Base-by-base conservation (phyloP, 2,329 filamentous ascomycete species). In the Phyllosticta paracitricarpa region DNA sequence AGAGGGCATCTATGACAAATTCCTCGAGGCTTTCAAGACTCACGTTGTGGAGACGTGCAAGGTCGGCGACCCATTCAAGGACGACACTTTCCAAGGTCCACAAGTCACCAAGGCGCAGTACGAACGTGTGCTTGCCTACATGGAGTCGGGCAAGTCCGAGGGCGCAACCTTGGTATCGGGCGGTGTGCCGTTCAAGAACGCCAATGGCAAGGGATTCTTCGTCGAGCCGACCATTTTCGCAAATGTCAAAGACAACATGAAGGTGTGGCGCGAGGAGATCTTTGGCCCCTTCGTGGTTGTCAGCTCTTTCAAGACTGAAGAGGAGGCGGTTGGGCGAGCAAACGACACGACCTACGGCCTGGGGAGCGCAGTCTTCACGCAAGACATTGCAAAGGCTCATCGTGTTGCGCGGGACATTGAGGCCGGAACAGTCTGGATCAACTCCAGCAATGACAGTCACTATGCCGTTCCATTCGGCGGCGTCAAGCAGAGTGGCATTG, bases 81-180 rank as follows among this genome's bases (percentile, higher is more conserved):
- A 62, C 48, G 74, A 74, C 52, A 76, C 79, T 53, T 69, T 82
- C 51, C 78, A 84, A 61, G 82, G 84, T 0, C 86, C 86, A 0
- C 72, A 88, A 2, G 84, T 85, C 63, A 89, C 89, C 71, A 72
- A 78, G 65, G 81, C 84, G 79, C 86, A 89, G 70, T 88, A 79
- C 68, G 81, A 86, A 55, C 80, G 79, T 25, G 82, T 85, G 26
- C 81, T 80, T 66, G 70, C 75, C 12, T 79, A 85, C 63, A 78
- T 87, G 58, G 76, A 77, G 9, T 81, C 85, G 57, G 82, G 81
- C 62, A 77, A 80, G 66, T 75, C 76, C 64, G 79, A 81, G 48
- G 80, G 81, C 56, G 78, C 81, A 65, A 78, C 79, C 12, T 76
- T 83, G 53, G 79, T 79, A 1, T 66, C 78, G 14, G 82, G 81